Base-by-base conservation (phyloP, 192 early-diverging fungal species). In the Podila epigama region DNA sequence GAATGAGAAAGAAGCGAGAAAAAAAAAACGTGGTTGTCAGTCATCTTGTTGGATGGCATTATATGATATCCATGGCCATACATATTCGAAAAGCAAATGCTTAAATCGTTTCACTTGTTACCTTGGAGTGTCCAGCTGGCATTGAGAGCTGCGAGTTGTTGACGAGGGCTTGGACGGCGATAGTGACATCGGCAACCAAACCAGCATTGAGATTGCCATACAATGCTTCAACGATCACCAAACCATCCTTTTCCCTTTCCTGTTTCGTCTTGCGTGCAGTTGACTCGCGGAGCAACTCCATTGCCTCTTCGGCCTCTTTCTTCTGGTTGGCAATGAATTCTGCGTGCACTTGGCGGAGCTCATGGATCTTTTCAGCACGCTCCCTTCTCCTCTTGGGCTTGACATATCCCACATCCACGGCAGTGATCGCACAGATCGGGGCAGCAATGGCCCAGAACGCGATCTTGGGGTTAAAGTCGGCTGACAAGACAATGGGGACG, bases 141-240 rank as follows among this genome's bases (percentile, higher is more conserved):
- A 99, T 92, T 20, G 92, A 92, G 63, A 99, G 84, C 81, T 98
- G 92, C 28, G 92, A 92, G 40, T 93, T 87, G 61, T 87, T 83
- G 15, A 98, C 93, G 35, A 98, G 80, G 5, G 89, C 86, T 58
- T 97, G 95, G 6, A 98, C 82, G 35, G 94, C 87, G 34, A 95
- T 70, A 5, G 94, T 94, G 4, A 97, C 97, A 81, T 99, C 98
- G 20, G 90, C 82, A 33, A 81, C 67, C 22, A 72, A 51, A 41
- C 70, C 69, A 8, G 63, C 53, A 4, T 60, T 37, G 33, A 98
- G 78, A 73, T 95, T 89, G 59, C 97, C 97, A 66, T 98, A 99
- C 39, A 89, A 66, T 33, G 96, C 97, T 54, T 87, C 83, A 28
- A 96, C 81, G 73, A 99, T 92, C 25, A 97, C 87, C 58, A 99